Conservation (phyloP, 371 early-diverging fungal species). For the Syncephalis fuscata region DNA sequence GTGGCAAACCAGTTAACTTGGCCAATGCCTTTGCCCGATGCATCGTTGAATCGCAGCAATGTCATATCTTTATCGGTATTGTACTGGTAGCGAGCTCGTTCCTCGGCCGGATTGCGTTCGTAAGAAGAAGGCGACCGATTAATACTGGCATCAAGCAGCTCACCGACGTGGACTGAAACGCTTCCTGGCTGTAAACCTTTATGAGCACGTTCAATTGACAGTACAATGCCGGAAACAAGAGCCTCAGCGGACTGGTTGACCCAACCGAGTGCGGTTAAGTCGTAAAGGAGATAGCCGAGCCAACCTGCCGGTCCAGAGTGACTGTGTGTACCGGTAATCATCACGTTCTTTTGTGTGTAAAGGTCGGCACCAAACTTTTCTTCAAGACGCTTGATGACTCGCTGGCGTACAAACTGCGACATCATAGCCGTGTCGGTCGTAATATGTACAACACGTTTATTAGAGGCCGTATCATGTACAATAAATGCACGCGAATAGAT, state of each 20-base stretch:
- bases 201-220: slow-evolving; percentile 36
- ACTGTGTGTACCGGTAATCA: slow-evolving; percentile 45
- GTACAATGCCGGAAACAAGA: slow-evolving; percentile 29
- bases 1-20: slow-evolving; percentile 34
- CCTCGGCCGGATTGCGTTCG: slow-evolving; percentile 27
- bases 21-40: slow-evolving; percentile 10
- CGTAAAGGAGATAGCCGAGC: slow-evolving; percentile 16
- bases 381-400: slow-evolving; percentile 15
- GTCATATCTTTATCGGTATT: slow-evolving; percentile 34
- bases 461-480: slow-evolving; percentile 12
- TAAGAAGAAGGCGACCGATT: slow-evolving; percentile 38
- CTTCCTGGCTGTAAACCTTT: slow-evolving; percentile 17
- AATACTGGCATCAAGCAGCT: slow-evolving; percentile 27
- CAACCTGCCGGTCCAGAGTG: slow-evolving; percentile 31
- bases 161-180: slow-evolving; percentile 15
- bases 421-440: slow-evolving; percentile 28
- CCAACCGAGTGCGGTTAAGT: slow-evolving; percentile 13
- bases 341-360: slow-evolving; percentile 28
- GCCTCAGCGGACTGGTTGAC: slow-evolving; percentile 26
- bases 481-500: slow-evolving; percentile 17
- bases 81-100: slow-evolving; percentile 26
- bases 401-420: slow-evolving; percentile 16
- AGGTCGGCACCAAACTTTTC: slow-evolving; percentile 3
- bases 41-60: slow-evolving; percentile 15
- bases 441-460: slow-evolving; percentile 27